Conservation (phyloP, 1,284 basidiomycete species). For the Stereum hirsutum region DNA sequence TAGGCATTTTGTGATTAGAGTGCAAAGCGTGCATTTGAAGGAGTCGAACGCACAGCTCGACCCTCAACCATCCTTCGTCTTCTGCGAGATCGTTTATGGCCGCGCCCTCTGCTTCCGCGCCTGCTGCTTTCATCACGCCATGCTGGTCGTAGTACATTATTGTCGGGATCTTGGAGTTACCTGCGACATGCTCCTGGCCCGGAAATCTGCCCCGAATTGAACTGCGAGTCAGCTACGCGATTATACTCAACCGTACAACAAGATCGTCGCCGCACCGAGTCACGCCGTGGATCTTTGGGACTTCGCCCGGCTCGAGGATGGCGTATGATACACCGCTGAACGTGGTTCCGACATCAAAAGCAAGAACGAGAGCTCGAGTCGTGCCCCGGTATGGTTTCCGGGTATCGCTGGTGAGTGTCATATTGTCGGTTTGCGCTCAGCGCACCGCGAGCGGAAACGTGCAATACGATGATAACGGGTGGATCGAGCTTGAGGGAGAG, state of each 20-base stretch:
- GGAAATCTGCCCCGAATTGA: conserved; percentile 52
- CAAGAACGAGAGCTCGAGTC: conserved; percentile 56
- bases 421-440: too few species aligned
- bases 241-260: background rate
- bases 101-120: conserved; percentile 62
- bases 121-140: conserved; percentile 58
- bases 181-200: conserved; percentile 75
- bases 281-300: conserved; percentile 66
- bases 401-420: conserved; percentile 35
- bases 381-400: conserved; percentile 64
- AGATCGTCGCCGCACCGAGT: conserved; percentile 40
- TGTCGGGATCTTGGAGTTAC: conserved; percentile 74
- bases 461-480: background rate
- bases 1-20: conserved; percentile 1
- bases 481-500: conserved; percentile 3
- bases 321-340: conserved; percentile 72
- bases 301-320: conserved; percentile 63
- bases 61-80: conserved; percentile 65
- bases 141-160: conserved; percentile 59
- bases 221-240: conserved; percentile 1
- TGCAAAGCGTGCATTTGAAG: conserved; percentile 2
- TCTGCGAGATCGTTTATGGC: conserved; percentile 54
- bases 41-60: conserved; percentile 47
- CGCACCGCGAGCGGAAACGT: background rate
- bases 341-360: conserved; percentile 69